Conservation (phyloP, 140 eudicot species). For the Flaveria floridana region DNA sequence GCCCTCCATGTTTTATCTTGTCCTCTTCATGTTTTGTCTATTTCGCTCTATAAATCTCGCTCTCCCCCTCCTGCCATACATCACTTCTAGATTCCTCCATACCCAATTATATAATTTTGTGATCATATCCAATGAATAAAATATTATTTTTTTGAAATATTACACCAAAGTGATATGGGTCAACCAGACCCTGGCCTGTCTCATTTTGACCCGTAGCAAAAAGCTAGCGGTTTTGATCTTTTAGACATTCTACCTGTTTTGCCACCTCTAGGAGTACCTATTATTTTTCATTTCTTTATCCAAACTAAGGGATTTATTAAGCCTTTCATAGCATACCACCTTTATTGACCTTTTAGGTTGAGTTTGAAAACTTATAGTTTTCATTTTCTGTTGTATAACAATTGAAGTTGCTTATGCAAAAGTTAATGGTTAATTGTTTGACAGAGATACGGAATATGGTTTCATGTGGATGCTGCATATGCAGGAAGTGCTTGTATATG, state of each 20-base stretch:
- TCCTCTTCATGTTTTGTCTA: neutral
- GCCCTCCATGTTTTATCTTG: neutral
- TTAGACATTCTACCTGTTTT: neutral
- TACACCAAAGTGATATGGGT: neutral
- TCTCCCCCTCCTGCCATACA: neutral
- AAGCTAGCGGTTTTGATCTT: neutral
- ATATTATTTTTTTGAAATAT: neutral
- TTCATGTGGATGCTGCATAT: conserved; percentile 97
- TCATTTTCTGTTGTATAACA: conserved; percentile 9
- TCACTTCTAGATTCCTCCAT: neutral
- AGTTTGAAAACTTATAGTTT: neutral
- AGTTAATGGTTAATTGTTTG: conserved; percentile 19
- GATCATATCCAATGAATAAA: neutral
- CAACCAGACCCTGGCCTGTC: neutral
- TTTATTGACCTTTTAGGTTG: neutral
- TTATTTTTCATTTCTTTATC: neutral
- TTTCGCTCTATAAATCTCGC: neutral
- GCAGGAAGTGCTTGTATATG: conserved; percentile 99
- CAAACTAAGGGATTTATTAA: neutral
- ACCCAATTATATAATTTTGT: neutral
- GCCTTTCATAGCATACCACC: neutral
- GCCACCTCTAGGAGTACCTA: neutral
- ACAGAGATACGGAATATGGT: conserved; percentile 80
- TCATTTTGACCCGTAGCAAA: neutral
- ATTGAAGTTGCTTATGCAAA: conserved; percentile 6